These are phyloP conservation scores for Pichia sp. DNA, from an alignment of 1,139 yeast genomes.

Conservation along the genomic window DNA sequence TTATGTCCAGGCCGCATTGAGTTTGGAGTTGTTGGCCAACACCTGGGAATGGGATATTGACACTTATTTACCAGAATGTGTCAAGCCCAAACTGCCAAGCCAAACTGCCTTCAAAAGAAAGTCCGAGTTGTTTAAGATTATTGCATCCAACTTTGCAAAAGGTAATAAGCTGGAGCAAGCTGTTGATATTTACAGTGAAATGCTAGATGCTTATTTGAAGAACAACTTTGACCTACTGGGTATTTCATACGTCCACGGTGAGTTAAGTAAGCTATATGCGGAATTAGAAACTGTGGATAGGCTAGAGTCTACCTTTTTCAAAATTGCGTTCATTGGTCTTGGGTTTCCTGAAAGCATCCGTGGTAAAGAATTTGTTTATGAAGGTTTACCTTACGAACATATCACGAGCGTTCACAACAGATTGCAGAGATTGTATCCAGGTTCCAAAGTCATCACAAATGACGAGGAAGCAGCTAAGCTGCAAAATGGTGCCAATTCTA, in stretches of 20 bases:
- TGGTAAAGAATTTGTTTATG: constrained; percentile 72
- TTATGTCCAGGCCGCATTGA: constrained; percentile 74
- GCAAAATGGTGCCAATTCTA: constrained; percentile 32
- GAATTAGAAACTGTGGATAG: constrained; percentile 67
- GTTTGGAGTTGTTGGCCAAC: constrained; percentile 68
- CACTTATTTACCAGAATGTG: constrained; percentile 44
- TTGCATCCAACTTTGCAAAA: constrained; percentile 61
- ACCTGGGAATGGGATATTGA: constrained; percentile 74
- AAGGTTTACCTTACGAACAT: constrained; percentile 84
- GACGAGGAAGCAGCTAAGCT: constrained; percentile 45
- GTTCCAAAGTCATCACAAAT: constrained; percentile 64
- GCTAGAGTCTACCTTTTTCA: constrained; percentile 68
- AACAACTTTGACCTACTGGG: constrained; percentile 72
- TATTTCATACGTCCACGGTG: constrained; percentile 63
- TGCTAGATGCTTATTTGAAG: constrained; percentile 66
- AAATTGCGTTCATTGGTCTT: constrained; percentile 73
- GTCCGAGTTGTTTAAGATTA: constrained; percentile 61
- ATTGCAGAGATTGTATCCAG: constrained; percentile 68
- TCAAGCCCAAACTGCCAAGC: constrained; percentile 65
- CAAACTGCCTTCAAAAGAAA: constrained; percentile 80
- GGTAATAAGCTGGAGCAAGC: constrained; percentile 77
- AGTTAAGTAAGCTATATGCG: constrained; percentile 59
- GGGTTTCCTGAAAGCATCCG: constrained; percentile 78
- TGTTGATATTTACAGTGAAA: constrained; percentile 66
- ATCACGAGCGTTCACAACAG: constrained; percentile 78